phyloP scores from a whole-genome alignment of 2,329 filamentous ascomycete genomes.

The Stemphylium beticola region DNA sequence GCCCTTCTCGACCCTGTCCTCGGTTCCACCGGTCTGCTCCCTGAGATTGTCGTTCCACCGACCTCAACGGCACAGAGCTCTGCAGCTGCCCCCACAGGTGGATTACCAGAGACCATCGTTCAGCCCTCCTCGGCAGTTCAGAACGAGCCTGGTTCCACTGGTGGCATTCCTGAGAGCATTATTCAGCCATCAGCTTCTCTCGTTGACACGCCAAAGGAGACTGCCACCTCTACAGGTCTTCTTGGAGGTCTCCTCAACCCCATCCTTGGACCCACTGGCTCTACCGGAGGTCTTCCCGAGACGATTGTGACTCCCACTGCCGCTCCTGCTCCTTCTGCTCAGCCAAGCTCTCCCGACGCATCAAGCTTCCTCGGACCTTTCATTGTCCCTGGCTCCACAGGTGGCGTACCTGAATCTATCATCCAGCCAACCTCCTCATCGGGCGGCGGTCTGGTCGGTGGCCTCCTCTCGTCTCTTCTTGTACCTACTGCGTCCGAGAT shows the following conservation, averaged over 20 bases:
- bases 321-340: slow-evolving; percentile 11
- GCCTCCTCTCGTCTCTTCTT: slow-evolving; percentile 6
- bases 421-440: slow-evolving; percentile 21
- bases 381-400: slow-evolving; percentile 33
- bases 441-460: not conserved
- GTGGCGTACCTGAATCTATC: slow-evolving; percentile 16
- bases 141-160: slow-evolving; percentile 2
- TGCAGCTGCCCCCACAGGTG: not conserved
- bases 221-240: slow-evolving; percentile 6
- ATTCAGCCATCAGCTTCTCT: slow-evolving; percentile 11
- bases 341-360: slow-evolving; percentile 12
- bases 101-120: slow-evolving; percentile 1
- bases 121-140: not conserved
- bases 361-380: slow-evolving; percentile 34
- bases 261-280: slow-evolving; percentile 28
- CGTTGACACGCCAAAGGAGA: not conserved
- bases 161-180: slow-evolving; percentile 3
- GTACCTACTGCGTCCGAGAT: slow-evolving; percentile 1
- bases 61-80: slow-evolving; percentile 2
- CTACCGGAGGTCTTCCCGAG: slow-evolving; percentile 25
- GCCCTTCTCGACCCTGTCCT: slow-evolving; percentile 17
- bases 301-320: slow-evolving; percentile 25
- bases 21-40: slow-evolving; percentile 30
- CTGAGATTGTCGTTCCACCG: not conserved
- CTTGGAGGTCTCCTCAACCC: slow-evolving; percentile 15